phyloP scores from a whole-genome alignment of 2,329 filamentous ascomycete species.

The Ophioceras dolichostomum region DNA sequence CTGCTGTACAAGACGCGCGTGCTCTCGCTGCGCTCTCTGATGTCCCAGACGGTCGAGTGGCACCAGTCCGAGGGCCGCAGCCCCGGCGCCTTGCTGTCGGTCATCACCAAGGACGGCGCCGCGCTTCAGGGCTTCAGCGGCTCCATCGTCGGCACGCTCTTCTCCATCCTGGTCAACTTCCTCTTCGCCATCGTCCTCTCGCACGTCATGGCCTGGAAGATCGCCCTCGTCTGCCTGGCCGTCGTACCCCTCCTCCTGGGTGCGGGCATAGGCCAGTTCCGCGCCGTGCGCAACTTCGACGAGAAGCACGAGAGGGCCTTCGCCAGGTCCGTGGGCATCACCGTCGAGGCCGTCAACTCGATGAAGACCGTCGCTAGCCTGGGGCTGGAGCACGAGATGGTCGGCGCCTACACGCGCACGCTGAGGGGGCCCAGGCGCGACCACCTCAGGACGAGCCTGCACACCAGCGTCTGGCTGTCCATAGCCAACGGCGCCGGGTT shows the following conservation, averaged over 20 bases:
- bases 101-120: constrained; percentile 58
- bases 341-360: constrained; percentile 53
- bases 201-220: constrained; percentile 64
- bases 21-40: constrained; percentile 40
- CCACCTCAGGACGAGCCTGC: constrained; percentile 34
- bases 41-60: constrained; percentile 49
- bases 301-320: constrained; percentile 53
- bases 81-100: constrained; percentile 48
- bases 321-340: constrained; percentile 48
- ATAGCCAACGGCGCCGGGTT: constrained; percentile 49
- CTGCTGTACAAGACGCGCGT: constrained; percentile 43
- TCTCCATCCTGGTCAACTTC: constrained; percentile 57
- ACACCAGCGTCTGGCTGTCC: constrained; percentile 47
- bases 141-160: constrained; percentile 56
- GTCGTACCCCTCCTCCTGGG: constrained; percentile 57
- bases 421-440: constrained; percentile 39
- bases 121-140: constrained; percentile 57
- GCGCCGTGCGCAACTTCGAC: constrained; percentile 48
- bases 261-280: constrained; percentile 57
- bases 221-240: constrained; percentile 59
- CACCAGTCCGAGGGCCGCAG: constrained; percentile 53
- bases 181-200: constrained; percentile 55
- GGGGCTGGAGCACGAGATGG: constrained; percentile 38
- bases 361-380: constrained; percentile 51
- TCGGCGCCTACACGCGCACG: constrained; percentile 38